phyloP scores from a whole-genome alignment of 139 green algal species.

The Eudorina sp. region DNA sequence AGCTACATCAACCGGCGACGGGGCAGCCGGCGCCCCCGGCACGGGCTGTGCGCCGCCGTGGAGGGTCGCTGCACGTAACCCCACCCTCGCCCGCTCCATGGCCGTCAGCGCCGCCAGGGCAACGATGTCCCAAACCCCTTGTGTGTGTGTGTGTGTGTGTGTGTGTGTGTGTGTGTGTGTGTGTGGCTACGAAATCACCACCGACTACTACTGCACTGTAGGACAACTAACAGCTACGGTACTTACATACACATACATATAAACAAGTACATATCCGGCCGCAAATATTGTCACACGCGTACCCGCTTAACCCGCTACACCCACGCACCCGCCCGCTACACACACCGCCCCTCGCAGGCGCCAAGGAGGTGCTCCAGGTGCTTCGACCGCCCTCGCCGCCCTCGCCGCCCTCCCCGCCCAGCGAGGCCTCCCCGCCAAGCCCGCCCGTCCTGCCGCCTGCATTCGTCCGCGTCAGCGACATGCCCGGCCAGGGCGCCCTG shows the following conservation, averaged over 20 bases:
- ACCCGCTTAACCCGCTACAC: background rate
- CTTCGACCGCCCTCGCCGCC: background rate
- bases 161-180: too few relatives aligned
- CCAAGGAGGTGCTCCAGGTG: background rate
- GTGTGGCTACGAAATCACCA: too few relatives aligned
- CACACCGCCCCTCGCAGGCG: background rate
- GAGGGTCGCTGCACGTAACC: too few relatives aligned
- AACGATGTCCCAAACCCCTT: too few relatives aligned
- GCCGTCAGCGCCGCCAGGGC: too few relatives aligned
- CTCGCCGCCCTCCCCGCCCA: background rate
- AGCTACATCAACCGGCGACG: too few relatives aligned
- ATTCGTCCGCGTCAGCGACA: background rate
- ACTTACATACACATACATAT: background rate
- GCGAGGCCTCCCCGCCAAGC: background rate
- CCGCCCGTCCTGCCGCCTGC: too few relatives aligned
- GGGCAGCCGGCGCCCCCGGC: too few relatives aligned
- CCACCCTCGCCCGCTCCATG: too few relatives aligned
- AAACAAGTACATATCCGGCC: background rate
- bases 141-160: too few relatives aligned
- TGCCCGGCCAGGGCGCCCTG: background rate
- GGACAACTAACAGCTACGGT: background rate
- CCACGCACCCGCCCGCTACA: background rate
- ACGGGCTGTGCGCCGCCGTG: too few relatives aligned
- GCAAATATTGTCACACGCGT: background rate
- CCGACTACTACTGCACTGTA: too few relatives aligned